Evolutionary conservation across 2,329 filamentous ascomycete genomes (phyloP).

Genomic region (Colletotrichum salicis): DNA sequence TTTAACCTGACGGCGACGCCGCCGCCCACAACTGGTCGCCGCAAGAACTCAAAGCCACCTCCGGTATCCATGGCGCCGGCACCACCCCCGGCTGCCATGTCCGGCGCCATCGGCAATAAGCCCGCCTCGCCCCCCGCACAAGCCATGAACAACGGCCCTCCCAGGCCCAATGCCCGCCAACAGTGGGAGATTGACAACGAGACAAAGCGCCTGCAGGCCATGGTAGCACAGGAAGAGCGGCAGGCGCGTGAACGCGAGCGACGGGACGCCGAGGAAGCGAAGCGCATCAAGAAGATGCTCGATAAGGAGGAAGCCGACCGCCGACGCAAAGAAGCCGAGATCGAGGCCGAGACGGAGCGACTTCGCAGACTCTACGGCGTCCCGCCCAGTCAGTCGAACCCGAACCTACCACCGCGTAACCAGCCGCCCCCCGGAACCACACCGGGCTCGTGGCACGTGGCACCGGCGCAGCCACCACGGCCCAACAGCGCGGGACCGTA

Average conservation of each 20-base stretch:
- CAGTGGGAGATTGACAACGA: conserved; percentile 73
- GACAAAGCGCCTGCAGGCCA: conserved; percentile 74
- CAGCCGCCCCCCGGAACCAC: conserved; percentile 8
- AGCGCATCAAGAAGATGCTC: conserved; percentile 72
- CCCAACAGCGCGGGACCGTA: conserved; percentile 30
- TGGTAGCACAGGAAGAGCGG: conserved; percentile 62
- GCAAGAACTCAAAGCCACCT: conserved; percentile 58
- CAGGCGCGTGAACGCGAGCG: conserved; percentile 67
- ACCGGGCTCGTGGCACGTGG: conserved; percentile 15
- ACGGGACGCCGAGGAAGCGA: conserved; percentile 55
- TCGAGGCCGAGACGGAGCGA: conserved; percentile 86
- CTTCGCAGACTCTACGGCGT: conserved; percentile 76
- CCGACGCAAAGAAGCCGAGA: conserved; percentile 63
- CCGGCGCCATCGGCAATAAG: conserved; percentile 51
- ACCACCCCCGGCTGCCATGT: conserved; percentile 47
- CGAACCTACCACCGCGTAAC: conserved; percentile 46
- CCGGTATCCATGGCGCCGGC: conserved; percentile 33
- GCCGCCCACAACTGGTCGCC: conserved; percentile 41
- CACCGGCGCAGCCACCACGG: conserved; percentile 36
- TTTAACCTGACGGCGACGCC: conserved; percentile 76
- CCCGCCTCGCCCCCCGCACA: conserved; percentile 36
- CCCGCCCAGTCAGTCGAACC: conserved; percentile 44
- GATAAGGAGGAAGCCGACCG: conserved; percentile 73
- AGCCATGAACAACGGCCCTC: conserved; percentile 41
- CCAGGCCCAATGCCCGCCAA: conserved; percentile 44